Evolutionary conservation across 495 filamentous ascomycete species (phyloP).

Genomic region (Lasiosphaeria ovina): DNA sequence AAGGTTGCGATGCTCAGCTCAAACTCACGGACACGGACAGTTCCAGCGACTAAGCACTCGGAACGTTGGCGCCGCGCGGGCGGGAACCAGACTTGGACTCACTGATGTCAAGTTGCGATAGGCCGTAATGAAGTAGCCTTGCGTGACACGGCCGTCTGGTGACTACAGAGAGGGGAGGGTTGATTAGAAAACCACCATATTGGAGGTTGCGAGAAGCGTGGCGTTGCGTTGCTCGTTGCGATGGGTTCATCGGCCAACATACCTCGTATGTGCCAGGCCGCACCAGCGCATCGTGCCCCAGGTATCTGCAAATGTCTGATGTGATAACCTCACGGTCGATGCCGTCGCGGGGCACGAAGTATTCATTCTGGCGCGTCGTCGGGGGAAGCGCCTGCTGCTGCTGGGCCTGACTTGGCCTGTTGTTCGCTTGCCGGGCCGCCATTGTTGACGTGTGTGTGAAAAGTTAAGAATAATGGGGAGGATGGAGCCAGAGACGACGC

Average conservation of each 20-base stretch:
- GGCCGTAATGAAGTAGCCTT: constrained; percentile 82
- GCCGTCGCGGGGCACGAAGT: constrained; percentile 83
- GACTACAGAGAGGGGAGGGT: constrained; percentile 17
- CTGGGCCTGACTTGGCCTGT: constrained; percentile 39
- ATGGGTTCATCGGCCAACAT: constrained; percentile 27
- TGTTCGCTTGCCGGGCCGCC: constrained; percentile 38
- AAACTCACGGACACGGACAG: too few relatives aligned
- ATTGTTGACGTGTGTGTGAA: constrained; percentile 14
- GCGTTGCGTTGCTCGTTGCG: neutral
- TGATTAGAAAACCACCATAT: constrained; percentile 14
- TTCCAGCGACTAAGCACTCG: neutral
- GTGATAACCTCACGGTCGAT: constrained; percentile 93
- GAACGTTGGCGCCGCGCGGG: neutral
- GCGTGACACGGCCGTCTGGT: constrained; percentile 56
- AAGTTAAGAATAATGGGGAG: neutral
- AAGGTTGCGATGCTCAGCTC: constrained; percentile 11
- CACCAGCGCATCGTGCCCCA: constrained; percentile 88
- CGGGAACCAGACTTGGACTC: constrained; percentile 39
- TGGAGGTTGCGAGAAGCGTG: neutral
- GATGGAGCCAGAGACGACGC: constrained; percentile 8
- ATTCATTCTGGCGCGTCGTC: constrained; percentile 68
- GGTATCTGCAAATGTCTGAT: constrained; percentile 90
- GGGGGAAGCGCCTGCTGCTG: constrained; percentile 30
- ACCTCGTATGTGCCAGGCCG: constrained; percentile 82
- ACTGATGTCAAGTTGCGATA: constrained; percentile 86